Base-by-base conservation (phyloP, 352 stramenopile species). In the Globisporangium alternatum region DNA sequence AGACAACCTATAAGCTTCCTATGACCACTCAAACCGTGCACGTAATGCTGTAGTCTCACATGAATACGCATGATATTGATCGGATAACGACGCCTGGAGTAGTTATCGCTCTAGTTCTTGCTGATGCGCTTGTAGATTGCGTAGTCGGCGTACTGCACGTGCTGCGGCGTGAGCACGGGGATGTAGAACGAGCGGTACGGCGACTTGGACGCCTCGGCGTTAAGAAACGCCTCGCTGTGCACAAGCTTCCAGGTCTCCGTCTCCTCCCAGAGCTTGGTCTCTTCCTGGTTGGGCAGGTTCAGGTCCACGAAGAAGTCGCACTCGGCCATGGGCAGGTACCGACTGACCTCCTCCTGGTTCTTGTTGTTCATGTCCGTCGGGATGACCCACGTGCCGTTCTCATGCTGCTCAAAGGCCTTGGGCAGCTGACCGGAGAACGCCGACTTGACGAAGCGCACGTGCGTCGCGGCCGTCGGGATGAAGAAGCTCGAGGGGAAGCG, bases 401-500 rank as follows among this genome's bases (percentile, higher is more conserved):
- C 66, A 19, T 86, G 78, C 60, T 81, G 56, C 41, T 85, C 83
- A 67, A 98, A 99, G 31, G 76, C 80, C 74, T 98, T 97, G 2
- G 97, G 97, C 39, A 99, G 76, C 66, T 98, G 85, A 4, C 97
- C 97, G 33, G 66, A 70, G 76, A 99, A 99, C 4, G 76, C 85
- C 10, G 90, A 97, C 61, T 90, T 90, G 31, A 99, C 72, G 78
- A 98, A 99, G 25, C 79, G 78, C 22, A 99, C 72, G 37, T 67
- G 74, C 59, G 81, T 83, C 31, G 72, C 70, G 51, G 92, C 92
- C 35, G 76, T 72, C 25, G 96, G 96, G n/a, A 99, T 75, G 68
- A 98, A 99, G 69, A 98, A 99, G 51, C 81, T 98, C 17, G 91
- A 91, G 0, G 96, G 95, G 71, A 98, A 99, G 47, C 95, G 81